phyloP scores from a whole-genome alignment of 768 basidiomycete genomes.

The Lanmaoa pseudosensibilis region DNA sequence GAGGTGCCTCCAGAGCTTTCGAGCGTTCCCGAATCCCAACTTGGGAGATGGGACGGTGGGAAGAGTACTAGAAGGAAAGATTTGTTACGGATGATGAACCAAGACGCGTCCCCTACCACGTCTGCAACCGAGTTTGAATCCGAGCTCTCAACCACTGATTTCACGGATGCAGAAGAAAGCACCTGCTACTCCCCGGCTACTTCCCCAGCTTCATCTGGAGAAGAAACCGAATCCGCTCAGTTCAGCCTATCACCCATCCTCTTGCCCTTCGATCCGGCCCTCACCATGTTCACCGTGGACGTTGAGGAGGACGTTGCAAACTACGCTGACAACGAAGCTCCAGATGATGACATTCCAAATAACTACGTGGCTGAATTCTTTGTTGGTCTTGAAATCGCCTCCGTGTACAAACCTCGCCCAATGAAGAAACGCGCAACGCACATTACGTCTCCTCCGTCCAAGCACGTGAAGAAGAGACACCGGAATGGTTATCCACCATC shows the following conservation, averaged over 20 bases:
- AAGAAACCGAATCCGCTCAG: neutral
- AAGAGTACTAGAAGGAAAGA: conserved; percentile 38
- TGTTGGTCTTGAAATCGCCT: conserved; percentile 64
- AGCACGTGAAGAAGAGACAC: conserved; percentile 22
- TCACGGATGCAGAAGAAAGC: conserved; percentile 39
- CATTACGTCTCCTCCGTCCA: conserved; percentile 28
- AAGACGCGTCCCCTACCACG: conserved; percentile 35
- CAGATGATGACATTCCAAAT: neutral
- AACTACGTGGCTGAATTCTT: conserved; percentile 28
- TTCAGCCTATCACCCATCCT: neutral
- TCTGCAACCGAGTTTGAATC: conserved; percentile 42
- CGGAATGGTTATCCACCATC: conserved; percentile 27
- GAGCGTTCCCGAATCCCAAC: conserved; percentile 33
- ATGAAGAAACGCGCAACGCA: conserved; percentile 44
- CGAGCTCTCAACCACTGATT: conserved; percentile 37
- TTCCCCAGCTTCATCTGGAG: conserved; percentile 7
- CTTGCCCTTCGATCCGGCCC: conserved; percentile 32
- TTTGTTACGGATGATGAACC: conserved; percentile 20
- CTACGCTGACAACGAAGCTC: conserved; percentile 29
- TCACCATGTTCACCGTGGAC: conserved; percentile 49
- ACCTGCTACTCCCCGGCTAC: conserved; percentile 3
- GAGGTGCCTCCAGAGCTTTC: conserved; percentile 63
- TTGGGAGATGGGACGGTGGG: conserved; percentile 38
- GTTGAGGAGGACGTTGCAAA: conserved; percentile 37
- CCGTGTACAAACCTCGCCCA: conserved; percentile 75